Percentiles rank a stretch among this genome's conserved stretches.
Conservation (phyloP, 2,329 filamentous ascomycete species). For the Xylaria sp. region DNA sequence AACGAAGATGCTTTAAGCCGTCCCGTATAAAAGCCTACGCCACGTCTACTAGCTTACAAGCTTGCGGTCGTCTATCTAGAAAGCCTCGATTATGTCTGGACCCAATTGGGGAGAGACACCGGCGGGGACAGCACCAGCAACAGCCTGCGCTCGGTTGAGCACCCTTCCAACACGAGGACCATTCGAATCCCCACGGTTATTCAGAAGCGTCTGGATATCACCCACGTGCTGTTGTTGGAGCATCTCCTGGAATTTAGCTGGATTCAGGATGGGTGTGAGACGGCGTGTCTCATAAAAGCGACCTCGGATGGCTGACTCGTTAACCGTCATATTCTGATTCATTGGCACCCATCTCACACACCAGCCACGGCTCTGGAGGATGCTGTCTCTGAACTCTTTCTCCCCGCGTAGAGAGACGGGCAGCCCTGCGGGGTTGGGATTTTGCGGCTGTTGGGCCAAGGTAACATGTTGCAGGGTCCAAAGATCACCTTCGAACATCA, state of each 20-base stretch:
- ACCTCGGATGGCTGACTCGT: slow-evolving; percentile 55
- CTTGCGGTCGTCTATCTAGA: not conserved
- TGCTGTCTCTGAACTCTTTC: slow-evolving; percentile 40
- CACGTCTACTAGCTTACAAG: not conserved
- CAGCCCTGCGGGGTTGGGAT: slow-evolving; percentile 21
- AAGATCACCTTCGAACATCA: slow-evolving; percentile 39
- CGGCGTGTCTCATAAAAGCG: slow-evolving; percentile 64
- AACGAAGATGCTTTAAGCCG: not conserved
- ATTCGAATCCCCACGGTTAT: slow-evolving; percentile 57
- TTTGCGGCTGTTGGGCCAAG: slow-evolving; percentile 15
- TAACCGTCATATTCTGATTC: slow-evolving; percentile 36
- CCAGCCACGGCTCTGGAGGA: slow-evolving; percentile 32
- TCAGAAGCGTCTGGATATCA: slow-evolving; percentile 56
- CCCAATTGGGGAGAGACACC: slow-evolving; percentile 17
- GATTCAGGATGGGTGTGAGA: slow-evolving; percentile 57
- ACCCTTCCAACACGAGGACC: slow-evolving; percentile 27
- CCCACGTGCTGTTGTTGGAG: slow-evolving; percentile 48
- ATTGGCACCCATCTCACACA: slow-evolving; percentile 44
- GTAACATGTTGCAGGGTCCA: slow-evolving; percentile 35
- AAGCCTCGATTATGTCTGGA: slow-evolving; percentile 20
- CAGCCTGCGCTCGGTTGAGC: slow-evolving; percentile 25
- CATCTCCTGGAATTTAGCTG: slow-evolving; percentile 45
- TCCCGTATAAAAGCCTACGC: not conserved
- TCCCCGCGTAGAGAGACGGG: slow-evolving; percentile 37
- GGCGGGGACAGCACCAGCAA: slow-evolving; percentile 27